These are phyloP conservation scores for Lizonia empirigonia DNA, from an alignment of 2,329 filamentous ascomycete genomes.

Conservation along the genomic window DNA sequence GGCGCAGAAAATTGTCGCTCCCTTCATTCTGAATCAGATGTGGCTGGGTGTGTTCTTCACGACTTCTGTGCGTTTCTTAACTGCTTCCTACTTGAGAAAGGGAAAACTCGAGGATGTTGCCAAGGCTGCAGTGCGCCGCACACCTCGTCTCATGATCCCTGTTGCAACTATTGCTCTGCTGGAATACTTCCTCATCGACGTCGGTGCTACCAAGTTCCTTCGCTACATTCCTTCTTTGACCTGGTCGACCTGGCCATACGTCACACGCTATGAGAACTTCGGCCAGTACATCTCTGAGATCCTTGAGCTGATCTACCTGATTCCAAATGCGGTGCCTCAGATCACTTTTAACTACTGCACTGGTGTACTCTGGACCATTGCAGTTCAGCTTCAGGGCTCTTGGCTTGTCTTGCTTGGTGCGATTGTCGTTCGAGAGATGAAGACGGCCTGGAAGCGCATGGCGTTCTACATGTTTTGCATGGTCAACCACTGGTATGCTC, in stretches of 20 bases:
- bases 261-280: constrained; percentile 49
- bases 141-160: constrained; percentile 56
- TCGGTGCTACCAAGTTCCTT: constrained; percentile 52
- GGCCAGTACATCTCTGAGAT: constrained; percentile 53
- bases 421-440: constrained; percentile 54
- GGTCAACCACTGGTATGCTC: constrained; percentile 55
- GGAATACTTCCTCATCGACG: constrained; percentile 56
- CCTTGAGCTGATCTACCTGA: constrained; percentile 53
- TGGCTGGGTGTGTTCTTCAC: constrained; percentile 58
- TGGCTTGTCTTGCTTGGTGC: constrained; percentile 53
- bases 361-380: constrained; percentile 58
- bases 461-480: constrained; percentile 53
- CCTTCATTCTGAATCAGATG: constrained; percentile 54
- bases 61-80: constrained; percentile 55
- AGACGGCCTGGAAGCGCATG: constrained; percentile 55
- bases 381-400: constrained; percentile 55
- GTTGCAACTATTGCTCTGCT: constrained; percentile 51
- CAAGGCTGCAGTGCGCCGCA: constrained; percentile 52
- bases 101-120: constrained; percentile 53
- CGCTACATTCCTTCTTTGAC: constrained; percentile 54
- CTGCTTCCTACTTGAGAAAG: constrained; percentile 50
- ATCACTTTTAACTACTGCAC: constrained; percentile 58
- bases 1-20: constrained; percentile 51
- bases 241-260: constrained; percentile 57
- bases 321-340: constrained; percentile 56